Conservation (phyloP, 2,329 filamentous ascomycete genomes). For the Fusarium hainanense region DNA sequence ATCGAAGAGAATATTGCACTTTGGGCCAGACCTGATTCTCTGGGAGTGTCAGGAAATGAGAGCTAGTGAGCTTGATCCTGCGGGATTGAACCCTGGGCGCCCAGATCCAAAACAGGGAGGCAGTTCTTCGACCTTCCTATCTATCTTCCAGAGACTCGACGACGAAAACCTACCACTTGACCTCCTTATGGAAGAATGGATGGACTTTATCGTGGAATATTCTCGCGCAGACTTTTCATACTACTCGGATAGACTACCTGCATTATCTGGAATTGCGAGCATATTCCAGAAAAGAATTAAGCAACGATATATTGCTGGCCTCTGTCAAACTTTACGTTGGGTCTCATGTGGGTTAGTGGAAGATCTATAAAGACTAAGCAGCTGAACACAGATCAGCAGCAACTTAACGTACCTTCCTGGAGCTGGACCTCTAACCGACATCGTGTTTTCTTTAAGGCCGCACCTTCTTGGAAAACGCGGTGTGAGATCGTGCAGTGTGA, state of each 20-base stretch:
- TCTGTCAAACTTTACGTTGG: rapidly evolving
- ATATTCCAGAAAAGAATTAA: background rate
- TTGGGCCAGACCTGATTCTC: background rate
- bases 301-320: background rate
- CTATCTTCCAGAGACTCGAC: rapidly evolving
- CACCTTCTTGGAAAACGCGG: rapidly evolving
- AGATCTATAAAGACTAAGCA: rapidly evolving
- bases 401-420: too few species aligned
- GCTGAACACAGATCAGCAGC: too few species aligned
- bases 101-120: rapidly evolving
- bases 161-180: rapidly evolving
- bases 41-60: background rate
- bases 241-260: background rate
- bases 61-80: background rate
- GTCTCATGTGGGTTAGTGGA: too few species aligned
- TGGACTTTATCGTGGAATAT: rapidly evolving
- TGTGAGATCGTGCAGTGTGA: rapidly evolving
- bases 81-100: rapidly evolving
- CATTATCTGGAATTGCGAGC: background rate
- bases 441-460: rapidly evolving
- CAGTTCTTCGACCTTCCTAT: too few species aligned
- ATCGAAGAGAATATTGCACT: background rate
- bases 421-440: too few species aligned
- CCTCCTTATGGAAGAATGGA: rapidly evolving
- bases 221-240: rapidly evolving